phyloP scores from a whole-genome alignment of 163 green algal genomes.

The Scenedesmus sp. region DNA sequence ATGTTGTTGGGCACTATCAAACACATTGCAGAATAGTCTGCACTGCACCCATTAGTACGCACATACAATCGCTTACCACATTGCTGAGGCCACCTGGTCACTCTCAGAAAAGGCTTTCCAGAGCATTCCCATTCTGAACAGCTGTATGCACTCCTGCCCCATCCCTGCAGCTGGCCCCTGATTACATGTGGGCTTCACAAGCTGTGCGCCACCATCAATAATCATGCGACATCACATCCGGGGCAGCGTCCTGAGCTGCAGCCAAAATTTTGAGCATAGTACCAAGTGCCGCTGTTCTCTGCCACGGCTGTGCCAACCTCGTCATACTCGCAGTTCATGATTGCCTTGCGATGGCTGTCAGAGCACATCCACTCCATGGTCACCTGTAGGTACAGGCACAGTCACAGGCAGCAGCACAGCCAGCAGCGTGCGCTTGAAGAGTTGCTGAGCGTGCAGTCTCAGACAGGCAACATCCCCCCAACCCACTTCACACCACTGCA shows the following conservation, averaged over 20 bases:
- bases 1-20: no score
- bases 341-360: neutral
- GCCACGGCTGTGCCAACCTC: neutral
- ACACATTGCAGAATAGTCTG: neutral
- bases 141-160: neutral
- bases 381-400: neutral
- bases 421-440: neutral
- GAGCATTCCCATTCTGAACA: neutral
- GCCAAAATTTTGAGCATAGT: neutral
- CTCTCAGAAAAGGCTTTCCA: neutral
- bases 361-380: slow-evolving; percentile 41
- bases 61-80: no score
- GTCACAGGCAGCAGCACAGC: neutral
- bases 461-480: no score
- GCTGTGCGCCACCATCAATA: neutral
- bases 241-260: neutral
- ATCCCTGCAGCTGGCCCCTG: neutral
- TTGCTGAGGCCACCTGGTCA: neutral
- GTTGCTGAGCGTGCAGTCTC: no score
- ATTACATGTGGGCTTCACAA: neutral
- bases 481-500: neutral
- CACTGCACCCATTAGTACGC: no score
- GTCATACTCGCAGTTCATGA: neutral
- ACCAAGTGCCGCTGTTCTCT: neutral
- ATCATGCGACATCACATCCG: neutral